These are phyloP conservation scores for Conticribra weissflogii DNA, from an alignment of 108 stramenopile genomes.

Conservation along the genomic window DNA sequence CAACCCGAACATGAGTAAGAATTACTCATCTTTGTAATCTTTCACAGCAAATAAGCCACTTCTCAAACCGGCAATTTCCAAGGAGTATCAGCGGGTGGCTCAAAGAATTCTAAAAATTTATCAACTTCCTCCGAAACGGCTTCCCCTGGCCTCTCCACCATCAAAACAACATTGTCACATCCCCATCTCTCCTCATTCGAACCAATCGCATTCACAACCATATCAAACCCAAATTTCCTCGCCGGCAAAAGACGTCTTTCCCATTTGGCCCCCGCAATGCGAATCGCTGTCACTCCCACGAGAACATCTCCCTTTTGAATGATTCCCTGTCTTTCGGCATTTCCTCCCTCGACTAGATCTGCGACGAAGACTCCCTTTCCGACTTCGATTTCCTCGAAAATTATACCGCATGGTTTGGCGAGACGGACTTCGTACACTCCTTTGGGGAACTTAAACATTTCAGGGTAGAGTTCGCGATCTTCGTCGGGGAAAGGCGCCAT, in stretches of 20 bases:
- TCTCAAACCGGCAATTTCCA: background rate
- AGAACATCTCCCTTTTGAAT: slow-evolving; percentile 72
- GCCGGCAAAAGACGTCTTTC: slow-evolving; percentile 72
- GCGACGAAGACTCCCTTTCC: slow-evolving; percentile 72
- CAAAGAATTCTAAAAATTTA: slow-evolving; percentile 80
- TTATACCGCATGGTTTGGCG: slow-evolving; percentile 76
- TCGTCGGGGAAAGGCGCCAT: slow-evolving; percentile 81
- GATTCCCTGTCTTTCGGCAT: slow-evolving; percentile 66
- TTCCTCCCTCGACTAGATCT: slow-evolving; percentile 84
- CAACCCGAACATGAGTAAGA: background rate
- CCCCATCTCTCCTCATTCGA: slow-evolving; percentile 83
- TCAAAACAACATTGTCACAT: slow-evolving; percentile 79
- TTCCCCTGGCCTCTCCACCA: slow-evolving; percentile 81
- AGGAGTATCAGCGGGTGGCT: slow-evolving; percentile 66
- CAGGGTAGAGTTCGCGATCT: slow-evolving; percentile 75
- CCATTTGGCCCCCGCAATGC: slow-evolving; percentile 74
- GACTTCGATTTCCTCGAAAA: slow-evolving; percentile 85
- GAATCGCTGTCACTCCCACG: slow-evolving; percentile 78
- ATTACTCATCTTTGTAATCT: too few relatives aligned
- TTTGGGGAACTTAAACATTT: slow-evolving; percentile 75
- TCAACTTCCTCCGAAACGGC: slow-evolving; percentile 57
- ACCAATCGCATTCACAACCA: slow-evolving; percentile 77
- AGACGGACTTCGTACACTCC: slow-evolving; percentile 83
- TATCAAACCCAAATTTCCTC: slow-evolving; percentile 78
- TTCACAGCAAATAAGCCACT: too few relatives aligned